Base-by-base conservation (phyloP, 176 grass and related monocot genomes). In the Cenchrus americanus region DNA sequence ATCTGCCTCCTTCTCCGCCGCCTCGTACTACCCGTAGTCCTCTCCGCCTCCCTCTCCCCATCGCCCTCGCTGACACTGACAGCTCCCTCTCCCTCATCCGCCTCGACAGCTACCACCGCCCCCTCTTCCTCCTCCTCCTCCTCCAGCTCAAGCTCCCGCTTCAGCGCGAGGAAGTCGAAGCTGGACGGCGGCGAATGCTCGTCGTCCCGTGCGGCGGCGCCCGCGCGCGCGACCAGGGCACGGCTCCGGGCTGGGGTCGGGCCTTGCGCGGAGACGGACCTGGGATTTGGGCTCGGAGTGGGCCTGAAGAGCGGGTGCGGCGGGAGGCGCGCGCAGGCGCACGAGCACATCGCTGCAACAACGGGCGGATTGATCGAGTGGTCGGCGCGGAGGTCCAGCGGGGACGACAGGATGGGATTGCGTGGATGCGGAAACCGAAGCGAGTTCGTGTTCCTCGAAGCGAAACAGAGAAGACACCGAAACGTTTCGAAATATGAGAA, bases 131-230 rank as follows among this genome's bases (percentile, higher is more conserved):
- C 74, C 77, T 80, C 86, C 71, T 57, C 72, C 47, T 86, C 74
- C 77, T 86, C 75, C 77, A 86, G 85, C 86, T 97, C 92, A 85
- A 97, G 76, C 82, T 93, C 90, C 64, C 92, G 83, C 83, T 97
- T 97, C 75, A 97, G 83, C 42, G 88, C 89, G 69, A 97, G 87
- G 81, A 94, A 94, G 79, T 94, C 91, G 86, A 94, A 97, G 71
- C 85, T 90, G 57, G 94, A 97, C 47, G 87, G 79, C 47, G 79
- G 50, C 67, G 91, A 57, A 26, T 48, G 44, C 34, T 41, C 41
- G 66, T 82, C 83, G 79, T 83, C 88, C 66, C 48, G 57, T 21
- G 83, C 11, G 79, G 48, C 73, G 8, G 88, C 78, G 83, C 34
- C 75, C 9, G 86, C 66, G 73, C 58, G 79, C 19, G 58, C 73